Evolutionary conservation across 257 asterid genomes (phyloP), one percentile per base, ranked within the genome.

Genomic region (Penstemon davidsonii): DNA sequence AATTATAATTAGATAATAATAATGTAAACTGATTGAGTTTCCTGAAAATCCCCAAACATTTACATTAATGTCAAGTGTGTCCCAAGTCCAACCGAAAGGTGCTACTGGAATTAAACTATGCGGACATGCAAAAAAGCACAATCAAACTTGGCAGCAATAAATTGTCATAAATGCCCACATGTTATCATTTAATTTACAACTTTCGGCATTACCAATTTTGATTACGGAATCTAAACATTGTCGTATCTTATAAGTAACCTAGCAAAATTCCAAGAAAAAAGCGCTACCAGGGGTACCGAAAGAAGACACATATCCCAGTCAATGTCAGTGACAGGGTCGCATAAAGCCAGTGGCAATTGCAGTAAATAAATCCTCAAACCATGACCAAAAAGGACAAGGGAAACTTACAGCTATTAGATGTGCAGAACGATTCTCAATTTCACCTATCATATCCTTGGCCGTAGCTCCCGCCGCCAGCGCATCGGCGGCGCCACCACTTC

Each of bases 391-490:
- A 0, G 43, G 59, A 7, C 46, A 63, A 39, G 3, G 43, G 5
- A 2, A 43, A 82, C 92, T 88, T 77, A 87, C 98, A 59, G 91
- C 89, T 18, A 87, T 87, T 39, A 87, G 77, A 73, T 91, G 81
- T 4, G 90, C 69, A 3, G 98, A 91, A n/a, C 98, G 98, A 55
- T 91, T 91, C 79, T 87, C 94, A n/a, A 91, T 91, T 70, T 91
- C 98, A 64, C 96, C 98, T 1, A 91, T 91, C 98, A 91, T 91
- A 53, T 91, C 92, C 72, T 80, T 79, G 5, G 90, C 76, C 73
- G 78, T 75, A 3, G 83, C 63, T 51, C 84, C 83, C 6, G 78
- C 76, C 41, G 67, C 77, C 39, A 79, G 89, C 58, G 57, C 65
- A 60, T 82, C 88, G 37, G 76, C 82, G 60, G 76, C 78, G 60